Conservation (phyloP, 2,329 filamentous ascomycete genomes). For the Coniochaeta sp. region DNA sequence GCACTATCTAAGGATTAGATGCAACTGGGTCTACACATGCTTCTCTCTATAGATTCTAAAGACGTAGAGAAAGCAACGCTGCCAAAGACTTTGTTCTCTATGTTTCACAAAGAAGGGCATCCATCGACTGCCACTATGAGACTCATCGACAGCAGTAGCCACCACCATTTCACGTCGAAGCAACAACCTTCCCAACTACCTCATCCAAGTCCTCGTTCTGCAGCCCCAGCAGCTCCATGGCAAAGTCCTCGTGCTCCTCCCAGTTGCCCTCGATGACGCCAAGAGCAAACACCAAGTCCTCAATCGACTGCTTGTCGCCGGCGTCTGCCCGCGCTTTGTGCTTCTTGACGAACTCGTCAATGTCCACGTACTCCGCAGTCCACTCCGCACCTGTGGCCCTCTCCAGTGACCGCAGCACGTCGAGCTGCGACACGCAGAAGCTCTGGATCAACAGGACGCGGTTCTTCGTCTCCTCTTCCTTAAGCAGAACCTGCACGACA, state of each 20-base stretch:
- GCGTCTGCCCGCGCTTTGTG: conserved; percentile 28
- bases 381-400: conserved; percentile 22
- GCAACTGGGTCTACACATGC: too few species aligned
- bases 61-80: too few species aligned
- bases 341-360: conserved; percentile 29
- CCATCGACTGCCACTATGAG: too few species aligned
- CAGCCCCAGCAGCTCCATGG: conserved; percentile 38
- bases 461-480: conserved; percentile 21
- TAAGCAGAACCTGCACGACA: conserved; percentile 22
- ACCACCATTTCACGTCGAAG: conserved; percentile 1
- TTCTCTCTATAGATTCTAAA: too few species aligned
- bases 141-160: neutral
- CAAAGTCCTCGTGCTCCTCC: conserved; percentile 34
- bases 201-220: conserved; percentile 38
- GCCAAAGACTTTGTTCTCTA: too few species aligned
- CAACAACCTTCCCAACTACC: conserved; percentile 28
- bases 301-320: conserved; percentile 29
- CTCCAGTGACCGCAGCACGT: conserved; percentile 25
- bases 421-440: conserved; percentile 29
- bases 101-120: too few species aligned
- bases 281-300: conserved; percentile 42
- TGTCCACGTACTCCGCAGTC: conserved; percentile 23
- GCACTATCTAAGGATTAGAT: too few species aligned
- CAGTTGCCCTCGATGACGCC: conserved; percentile 41
- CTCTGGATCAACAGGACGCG: conserved; percentile 30